Base-by-base conservation (phyloP, 306 rosid species). In the Arachis stenosperma region DNA sequence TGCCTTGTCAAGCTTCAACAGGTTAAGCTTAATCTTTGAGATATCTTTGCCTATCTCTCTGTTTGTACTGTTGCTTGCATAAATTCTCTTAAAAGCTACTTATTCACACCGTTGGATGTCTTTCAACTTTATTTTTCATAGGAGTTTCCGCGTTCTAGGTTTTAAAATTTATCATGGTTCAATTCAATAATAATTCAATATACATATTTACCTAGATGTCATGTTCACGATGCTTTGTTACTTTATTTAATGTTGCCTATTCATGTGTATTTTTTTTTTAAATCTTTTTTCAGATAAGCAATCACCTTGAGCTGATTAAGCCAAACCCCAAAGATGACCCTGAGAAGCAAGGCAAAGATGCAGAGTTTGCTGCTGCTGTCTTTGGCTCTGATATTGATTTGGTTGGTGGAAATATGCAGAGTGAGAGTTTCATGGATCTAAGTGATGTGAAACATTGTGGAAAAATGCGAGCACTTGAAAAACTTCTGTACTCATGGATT, bases 1-100 rank as follows among this genome's bases (percentile, higher is more conserved):
- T 93, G 97, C 81, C 98, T 93, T 57, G 89, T 93, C 78, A 93
- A 93, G 88, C 93, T 93, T 52, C 98, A 93, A 78, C 98, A 93
- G 93, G 98, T 93, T 33, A 56, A 78, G 54, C 78, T 79, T 75
- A 62, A 73, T 73, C 69, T 67, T 70, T 69, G 58, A 50, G 59
- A 15, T 37, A 64, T 73, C 17, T 60, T 57, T 74, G 27, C 61
- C 54, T 58, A 58, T 73, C 37, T 60, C 17, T n/a, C 57, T 73
- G 60, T 73, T 59, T 57, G 47, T 60, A 64, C 12, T 11, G 30
- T 30, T 61, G 67, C 44, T 64, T 61, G 77, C 67, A 80, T 55
- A 53, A 37, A 46, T 77, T 15, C 44, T 29, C 61, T 57, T 6
- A 41, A 65, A 39, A 73, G 67, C 44, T 52, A 58, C 67, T 65